Base-by-base conservation (phyloP, 768 basidiomycete species). In the Gymnopilus dilepis region DNA sequence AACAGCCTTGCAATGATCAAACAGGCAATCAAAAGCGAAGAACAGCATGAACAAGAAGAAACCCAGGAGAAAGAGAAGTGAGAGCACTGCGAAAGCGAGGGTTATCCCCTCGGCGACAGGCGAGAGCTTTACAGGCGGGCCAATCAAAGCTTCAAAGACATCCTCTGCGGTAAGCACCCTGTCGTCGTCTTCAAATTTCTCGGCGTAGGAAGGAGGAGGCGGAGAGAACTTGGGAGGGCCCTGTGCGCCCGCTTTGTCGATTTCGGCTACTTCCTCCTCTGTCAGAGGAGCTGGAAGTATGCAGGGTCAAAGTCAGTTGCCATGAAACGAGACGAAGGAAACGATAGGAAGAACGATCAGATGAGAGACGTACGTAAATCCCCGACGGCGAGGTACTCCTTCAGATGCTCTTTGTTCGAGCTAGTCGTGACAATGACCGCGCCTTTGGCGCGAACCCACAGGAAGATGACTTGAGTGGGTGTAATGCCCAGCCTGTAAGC, bases 401-500 rank as follows among this genome's bases (percentile, higher is more conserved):
- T 72, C 38, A 93, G 77, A 55, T 86, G 86, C 41, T 84, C 76
- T 60, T 81, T 83, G 58, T 70, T 88, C 1, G 83, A 83, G 60
- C 85, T 87, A 17, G 88, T 91, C 86, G 89, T 91, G 61, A 91
- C 86, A 52, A 90, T 83, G 6, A 86, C 83, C 1, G 79, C 84
- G 30, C 86, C 86, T 69, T 93, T 92, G 30, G 82, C 80, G 66
- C 79, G 82, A 1, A 85, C 85, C 91, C 91, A 93, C 0, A 82
- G 74, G 53, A 92, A 82, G 22, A 92, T 74, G 34, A 91, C 85
- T 66, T 93, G 91, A 1, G 82, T 83, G 0, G 86, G 78, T 3
- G 83, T 82, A n/a, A 83, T 83, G 6, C 82, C 80, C 6, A 86
- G 73, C 12, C 84, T 77, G 38, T 77, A 73, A 0, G 88, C 88